Evolutionary conservation across 2,329 filamentous ascomycete species (phyloP), one percentile per base, ranked within the genome.

Genomic region (Xylaria sp.): DNA sequence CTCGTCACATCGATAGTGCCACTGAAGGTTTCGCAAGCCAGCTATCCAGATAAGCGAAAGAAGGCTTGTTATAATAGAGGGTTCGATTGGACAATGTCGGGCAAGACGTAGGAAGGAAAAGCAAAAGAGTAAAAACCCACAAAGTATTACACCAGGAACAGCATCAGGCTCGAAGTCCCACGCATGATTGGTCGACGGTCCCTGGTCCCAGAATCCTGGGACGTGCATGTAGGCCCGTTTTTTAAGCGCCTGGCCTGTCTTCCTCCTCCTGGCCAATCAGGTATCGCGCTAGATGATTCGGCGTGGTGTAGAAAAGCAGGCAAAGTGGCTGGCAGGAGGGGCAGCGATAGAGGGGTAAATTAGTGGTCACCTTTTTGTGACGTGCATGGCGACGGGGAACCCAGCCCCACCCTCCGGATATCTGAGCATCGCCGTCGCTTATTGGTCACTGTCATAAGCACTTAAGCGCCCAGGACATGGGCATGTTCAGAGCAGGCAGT

Each of bases 161-260:
- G 58, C 50, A 62, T 65, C 64, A 44, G 62, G 46, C 55, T 61
- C 61, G 25, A 57, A 37, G 31, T 50, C 18, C 34, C n/a, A 44
- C 28, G 37, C 31, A 31, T 71, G 66, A 73, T 71, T 71, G 69
- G 71, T 12, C 25, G 6, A 51, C 13, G 39, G 37, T 58, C 63
- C 66, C 64, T 54, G 62, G 66, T 73, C 48, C 71, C 71, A 66
- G 71, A 58, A 73, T 70, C 71, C 71, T 70, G 71, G 69, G 67
- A 68, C 61, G 58, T 73, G 71, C 71, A 72, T 70, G 66, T 23
- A 46, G 62, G 66, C 61, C 68, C 69, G n/a, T 25, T 71, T 67
- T 70, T 72, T 72, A 72, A 68, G 70, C 70, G 70, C 70, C 67
- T 60, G 62, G 48, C 50, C 15, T 63, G 44, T 15, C 61, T 61